Conservation (phyloP, 208 protist genomes). For the Trypanosoma avium region DNA sequence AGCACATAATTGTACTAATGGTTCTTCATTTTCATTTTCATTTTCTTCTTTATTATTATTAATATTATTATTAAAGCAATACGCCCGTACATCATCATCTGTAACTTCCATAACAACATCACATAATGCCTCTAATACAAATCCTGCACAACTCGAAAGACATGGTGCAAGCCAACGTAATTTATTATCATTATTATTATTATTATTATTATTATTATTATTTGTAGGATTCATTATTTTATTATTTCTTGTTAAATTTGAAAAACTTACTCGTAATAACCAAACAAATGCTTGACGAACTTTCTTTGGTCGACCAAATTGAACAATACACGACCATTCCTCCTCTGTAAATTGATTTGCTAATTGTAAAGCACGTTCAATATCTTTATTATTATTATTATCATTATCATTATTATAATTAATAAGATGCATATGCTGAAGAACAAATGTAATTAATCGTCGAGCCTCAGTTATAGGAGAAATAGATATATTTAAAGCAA, state of each 20-base stretch:
- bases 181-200: constrained; percentile 1
- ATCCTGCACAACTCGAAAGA: constrained; percentile 40
- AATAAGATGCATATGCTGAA: constrained; percentile 24
- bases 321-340: constrained; percentile 57
- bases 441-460: constrained; percentile 42
- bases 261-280: constrained; percentile 39
- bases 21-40: constrained; percentile 10
- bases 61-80: neutral
- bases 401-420: constrained; percentile 25
- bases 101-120: constrained; percentile 47
- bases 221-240: neutral
- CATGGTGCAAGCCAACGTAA: constrained; percentile 47
- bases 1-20: constrained; percentile 10
- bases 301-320: constrained; percentile 47
- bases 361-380: constrained; percentile 25
- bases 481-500: constrained; percentile 35
- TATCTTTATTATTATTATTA: constrained; percentile 10
- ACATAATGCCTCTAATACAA: constrained; percentile 60
- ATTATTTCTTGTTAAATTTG: neutral
- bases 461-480: constrained; percentile 33
- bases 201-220: neutral
- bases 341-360: constrained; percentile 49
- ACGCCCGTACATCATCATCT: constrained; percentile 24
- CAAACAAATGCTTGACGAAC: constrained; percentile 49
- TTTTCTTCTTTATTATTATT: constrained; percentile 1